These are phyloP conservation scores for Garcia nutans DNA, from an alignment of 345 rosid genomes.

Conservation along the genomic window DNA sequence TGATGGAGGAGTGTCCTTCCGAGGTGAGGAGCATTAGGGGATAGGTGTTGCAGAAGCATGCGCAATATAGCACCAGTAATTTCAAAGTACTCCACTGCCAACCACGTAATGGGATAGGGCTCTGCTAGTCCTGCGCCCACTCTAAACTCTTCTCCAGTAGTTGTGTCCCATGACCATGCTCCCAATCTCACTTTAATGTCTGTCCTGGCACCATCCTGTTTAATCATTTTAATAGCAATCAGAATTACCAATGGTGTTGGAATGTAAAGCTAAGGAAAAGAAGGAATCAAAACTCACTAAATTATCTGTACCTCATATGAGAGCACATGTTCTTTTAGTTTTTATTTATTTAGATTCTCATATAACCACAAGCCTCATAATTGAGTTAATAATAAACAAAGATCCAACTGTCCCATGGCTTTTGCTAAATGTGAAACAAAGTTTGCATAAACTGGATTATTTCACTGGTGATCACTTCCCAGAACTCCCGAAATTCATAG, in stretches of 20 bases:
- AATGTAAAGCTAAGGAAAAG: neutral
- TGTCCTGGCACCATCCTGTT: slow-evolving; percentile 64
- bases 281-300: neutral
- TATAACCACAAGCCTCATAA: neutral
- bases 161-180: slow-evolving; percentile 94
- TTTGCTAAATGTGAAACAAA: neutral
- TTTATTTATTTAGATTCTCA: neutral
- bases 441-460: neutral
- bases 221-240: slow-evolving; percentile 15
- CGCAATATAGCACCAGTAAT: slow-evolving; percentile 65
- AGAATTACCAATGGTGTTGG: neutral
- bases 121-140: slow-evolving; percentile 99
- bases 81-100: slow-evolving; percentile 93
- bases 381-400: neutral
- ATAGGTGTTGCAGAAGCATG: slow-evolving; percentile 54
- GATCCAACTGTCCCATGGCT: neutral
- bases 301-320: neutral
- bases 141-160: slow-evolving; percentile 83
- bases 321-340: neutral
- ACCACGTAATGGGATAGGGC: slow-evolving; percentile 84
- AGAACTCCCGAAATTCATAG: neutral
- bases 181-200: slow-evolving; percentile 71
- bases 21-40: slow-evolving; percentile 47
- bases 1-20: slow-evolving; percentile 95
- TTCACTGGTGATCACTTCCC: neutral